Evolutionary conservation across 257 asterid genomes (phyloP).

Genomic region (Oldenlandia corymbosa): DNA sequence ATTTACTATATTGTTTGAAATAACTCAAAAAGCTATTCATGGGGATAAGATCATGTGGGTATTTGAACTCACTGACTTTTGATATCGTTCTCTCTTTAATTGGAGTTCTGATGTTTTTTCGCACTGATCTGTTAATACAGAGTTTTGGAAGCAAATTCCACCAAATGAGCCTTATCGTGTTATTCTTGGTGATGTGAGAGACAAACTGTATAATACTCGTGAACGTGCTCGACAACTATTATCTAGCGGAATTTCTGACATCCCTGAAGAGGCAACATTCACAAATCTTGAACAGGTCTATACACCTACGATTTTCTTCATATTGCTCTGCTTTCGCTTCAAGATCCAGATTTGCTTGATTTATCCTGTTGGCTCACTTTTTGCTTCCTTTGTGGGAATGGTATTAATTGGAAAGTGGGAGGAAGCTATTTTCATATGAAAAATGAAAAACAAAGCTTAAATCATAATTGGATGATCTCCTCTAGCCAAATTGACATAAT

Average conservation of each 20-base stretch:
- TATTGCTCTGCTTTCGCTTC: background rate
- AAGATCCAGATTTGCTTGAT: background rate
- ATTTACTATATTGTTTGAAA: background rate
- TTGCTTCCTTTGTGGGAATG: background rate
- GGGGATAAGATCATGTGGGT: background rate
- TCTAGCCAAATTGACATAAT: too few species aligned
- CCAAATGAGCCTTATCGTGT: slow-evolving; percentile 90
- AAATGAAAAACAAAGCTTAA: too few species aligned
- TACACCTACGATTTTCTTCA: slow-evolving; percentile 1
- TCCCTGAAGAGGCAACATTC: slow-evolving; percentile 67
- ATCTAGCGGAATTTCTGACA: slow-evolving; percentile 58
- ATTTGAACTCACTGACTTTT: background rate
- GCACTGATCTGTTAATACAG: slow-evolving; percentile 32
- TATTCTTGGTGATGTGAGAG: slow-evolving; percentile 91
- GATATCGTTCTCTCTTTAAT: background rate
- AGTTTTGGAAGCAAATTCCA: slow-evolving; percentile 93
- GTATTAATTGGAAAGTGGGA: background rate
- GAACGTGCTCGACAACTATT: slow-evolving; percentile 89
- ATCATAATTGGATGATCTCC: too few species aligned
- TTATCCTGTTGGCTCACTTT: background rate
- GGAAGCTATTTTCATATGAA: background rate
- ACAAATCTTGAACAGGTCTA: slow-evolving; percentile 65
- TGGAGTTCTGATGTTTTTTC: background rate
- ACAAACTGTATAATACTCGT: slow-evolving; percentile 79
- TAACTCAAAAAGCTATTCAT: background rate